Conservation (phyloP, 129 eudicot genomes). For the Flaveria robusta region DNA sequence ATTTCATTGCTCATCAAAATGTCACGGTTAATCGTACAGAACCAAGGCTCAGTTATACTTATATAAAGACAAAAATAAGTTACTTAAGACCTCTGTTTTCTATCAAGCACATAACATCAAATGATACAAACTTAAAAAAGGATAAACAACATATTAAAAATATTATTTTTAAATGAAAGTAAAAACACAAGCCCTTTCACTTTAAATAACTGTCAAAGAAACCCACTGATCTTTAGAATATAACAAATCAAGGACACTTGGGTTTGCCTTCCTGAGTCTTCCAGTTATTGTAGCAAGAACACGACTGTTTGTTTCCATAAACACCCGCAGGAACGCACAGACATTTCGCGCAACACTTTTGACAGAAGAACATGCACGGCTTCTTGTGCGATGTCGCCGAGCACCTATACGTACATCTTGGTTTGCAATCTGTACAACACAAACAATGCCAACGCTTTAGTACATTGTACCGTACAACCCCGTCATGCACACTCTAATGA, state of each 20-base stretch:
- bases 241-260: constrained; percentile 55
- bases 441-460: background rate
- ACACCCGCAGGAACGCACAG: constrained; percentile 69
- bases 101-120: no score
- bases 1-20: no score
- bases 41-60: no score
- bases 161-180: background rate
- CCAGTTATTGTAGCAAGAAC: constrained; percentile 82
- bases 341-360: constrained; percentile 70
- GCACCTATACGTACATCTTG: constrained; percentile 60
- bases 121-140: background rate
- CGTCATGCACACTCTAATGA: constrained; percentile 4
- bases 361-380: constrained; percentile 77
- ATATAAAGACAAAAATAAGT: no score
- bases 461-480: constrained; percentile 4
- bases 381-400: constrained; percentile 80
- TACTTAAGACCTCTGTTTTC: no score
- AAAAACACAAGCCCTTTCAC: constrained; percentile 13
- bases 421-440: constrained; percentile 51
- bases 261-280: constrained; percentile 75
- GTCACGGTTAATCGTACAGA: no score
- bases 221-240: constrained; percentile 5
- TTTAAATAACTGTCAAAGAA: constrained; percentile 15
- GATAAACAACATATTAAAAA: background rate
- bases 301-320: constrained; percentile 62